Evolutionary conservation across 2,329 filamentous ascomycete genomes (phyloP), one percentile per base, ranked within the genome.

Genomic region (Penicillium psychrosexuale): DNA sequence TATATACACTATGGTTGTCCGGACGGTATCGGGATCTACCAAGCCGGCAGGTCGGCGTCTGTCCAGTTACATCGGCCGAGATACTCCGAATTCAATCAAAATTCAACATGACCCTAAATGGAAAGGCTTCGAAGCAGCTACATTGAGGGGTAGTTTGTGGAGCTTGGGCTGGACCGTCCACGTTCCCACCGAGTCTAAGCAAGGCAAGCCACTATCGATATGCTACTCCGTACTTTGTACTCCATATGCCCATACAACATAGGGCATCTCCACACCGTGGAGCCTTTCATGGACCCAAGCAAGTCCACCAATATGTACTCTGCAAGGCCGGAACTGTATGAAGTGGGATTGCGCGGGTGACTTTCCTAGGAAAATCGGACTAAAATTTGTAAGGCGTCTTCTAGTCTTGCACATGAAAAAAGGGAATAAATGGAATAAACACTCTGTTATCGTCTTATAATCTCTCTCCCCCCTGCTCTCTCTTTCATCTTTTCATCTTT

Each of bases 91-190:
- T 47, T 46, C 13, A 2, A 9, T 34, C 34, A 17, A 47, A 40
- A 6, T 47, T 22, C 12, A 17, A 51, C 33, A 19, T 22, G 30
- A 22, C 31, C n/a, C 28, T 15, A 13, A 44, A 30, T 44, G 12
- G n/a, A 12, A 38, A 46, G 19, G 9, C 7, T 22, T n/a, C 5
- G 22, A 36, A 13, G 7, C 12, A 37, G 19, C 8, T 30, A 30
- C 37, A 40, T 19, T 22, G 38, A 47, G 46, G 39, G 33, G 52
- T 46, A 31, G 27, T 47, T 47, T 46, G 49, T 49, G 33, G 56
- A 54, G 49, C 50, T 40, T 37, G 13, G 31, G 46, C 51, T 55
- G 47, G 50, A 47, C 51, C 31, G 30, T 51, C 55, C 39, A 52
- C 36, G 17, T 45, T 56, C 39, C 52, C 49, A 30, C 27, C 39